phyloP scores from a whole-genome alignment of 768 basidiomycete genomes.

The Chiua virens region DNA sequence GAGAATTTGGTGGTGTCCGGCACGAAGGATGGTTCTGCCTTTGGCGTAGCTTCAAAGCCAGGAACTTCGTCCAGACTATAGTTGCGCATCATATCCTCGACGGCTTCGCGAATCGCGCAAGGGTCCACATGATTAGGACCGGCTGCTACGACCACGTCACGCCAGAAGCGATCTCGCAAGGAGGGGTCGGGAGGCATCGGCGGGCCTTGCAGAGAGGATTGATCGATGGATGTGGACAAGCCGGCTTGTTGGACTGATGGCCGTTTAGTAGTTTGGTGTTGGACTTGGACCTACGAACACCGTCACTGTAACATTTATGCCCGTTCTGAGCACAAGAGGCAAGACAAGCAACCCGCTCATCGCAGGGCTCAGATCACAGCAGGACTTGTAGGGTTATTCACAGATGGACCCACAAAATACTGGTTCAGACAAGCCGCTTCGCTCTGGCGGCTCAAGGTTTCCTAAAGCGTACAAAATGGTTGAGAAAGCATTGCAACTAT shows the following conservation, averaged over 20 bases:
- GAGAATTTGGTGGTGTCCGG: slow-evolving; percentile 14
- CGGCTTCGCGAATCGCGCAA: slow-evolving; percentile 14
- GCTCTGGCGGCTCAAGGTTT: slow-evolving; percentile 5
- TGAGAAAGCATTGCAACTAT: slow-evolving; percentile 1
- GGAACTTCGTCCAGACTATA: slow-evolving; percentile 21
- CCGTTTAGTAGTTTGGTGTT: neutral
- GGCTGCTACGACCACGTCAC: slow-evolving; percentile 15
- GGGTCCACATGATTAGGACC: slow-evolving; percentile 12
- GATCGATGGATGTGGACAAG: slow-evolving; percentile 3
- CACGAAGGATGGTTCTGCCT: neutral
- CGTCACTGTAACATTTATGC: slow-evolving; percentile 9
- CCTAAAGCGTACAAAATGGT: slow-evolving; percentile 19
- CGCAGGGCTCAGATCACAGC: neutral
- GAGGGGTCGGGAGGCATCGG: slow-evolving; percentile 14
- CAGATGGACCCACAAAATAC: slow-evolving; percentile 22
- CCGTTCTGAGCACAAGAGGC: slow-evolving; percentile 5
- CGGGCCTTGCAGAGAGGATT: neutral
- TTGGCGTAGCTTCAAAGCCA: slow-evolving; percentile 5
- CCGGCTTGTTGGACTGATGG: neutral
- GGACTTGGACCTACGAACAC: neutral
- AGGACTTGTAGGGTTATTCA: neutral
- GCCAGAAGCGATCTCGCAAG: slow-evolving; percentile 27
- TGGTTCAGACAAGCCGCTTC: slow-evolving; percentile 8
- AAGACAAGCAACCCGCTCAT: neutral
- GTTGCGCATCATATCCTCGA: slow-evolving; percentile 25